Percentiles rank a stretch among this genome's conserved stretches.
Evolutionary conservation across 2,329 filamentous ascomycete genomes (phyloP).

Genomic region (Neophaeococcomyces mojaviensis): DNA sequence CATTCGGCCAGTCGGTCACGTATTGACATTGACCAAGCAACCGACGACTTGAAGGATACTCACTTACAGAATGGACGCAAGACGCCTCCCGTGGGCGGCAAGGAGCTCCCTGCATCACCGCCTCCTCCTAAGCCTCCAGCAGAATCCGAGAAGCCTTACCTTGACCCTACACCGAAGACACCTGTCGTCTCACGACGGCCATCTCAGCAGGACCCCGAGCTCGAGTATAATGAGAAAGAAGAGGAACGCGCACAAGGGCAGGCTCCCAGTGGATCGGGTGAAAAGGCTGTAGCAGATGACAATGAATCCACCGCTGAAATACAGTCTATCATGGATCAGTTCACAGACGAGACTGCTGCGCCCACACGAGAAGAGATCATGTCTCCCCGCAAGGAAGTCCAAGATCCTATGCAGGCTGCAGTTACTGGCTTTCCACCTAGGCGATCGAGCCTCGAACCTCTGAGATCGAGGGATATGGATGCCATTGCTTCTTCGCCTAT

Average conservation of each 20-base stretch:
- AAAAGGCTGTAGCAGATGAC: constrained; percentile 57
- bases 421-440: constrained; percentile 67
- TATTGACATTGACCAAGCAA: not conserved
- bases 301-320: constrained; percentile 75
- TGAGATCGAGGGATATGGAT: constrained; percentile 38
- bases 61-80: not conserved
- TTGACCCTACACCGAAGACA: constrained; percentile 42
- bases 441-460: constrained; percentile 75
- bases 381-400: constrained; percentile 77
- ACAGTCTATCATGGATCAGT: constrained; percentile 96
- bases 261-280: constrained; percentile 22
- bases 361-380: constrained; percentile 77
- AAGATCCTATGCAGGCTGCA: constrained; percentile 67
- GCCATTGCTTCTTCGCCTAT: constrained; percentile 21
- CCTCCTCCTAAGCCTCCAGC: constrained; percentile 37
- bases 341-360: constrained; percentile 65
- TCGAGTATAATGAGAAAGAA: constrained; percentile 21
- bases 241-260: constrained; percentile 18
- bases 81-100: not conserved
- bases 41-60: not conserved
- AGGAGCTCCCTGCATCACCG: constrained; percentile 26
- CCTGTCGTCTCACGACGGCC: constrained; percentile 35
- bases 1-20: not conserved
- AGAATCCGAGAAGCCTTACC: constrained; percentile 46
- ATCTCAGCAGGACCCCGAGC: constrained; percentile 18